Percentiles rank a stretch among this genome's conserved stretches.
These are phyloP conservation scores for Hemileccinum impolitum DNA, from an alignment of 768 basidiomycete species.

Conservation along the genomic window DNA sequence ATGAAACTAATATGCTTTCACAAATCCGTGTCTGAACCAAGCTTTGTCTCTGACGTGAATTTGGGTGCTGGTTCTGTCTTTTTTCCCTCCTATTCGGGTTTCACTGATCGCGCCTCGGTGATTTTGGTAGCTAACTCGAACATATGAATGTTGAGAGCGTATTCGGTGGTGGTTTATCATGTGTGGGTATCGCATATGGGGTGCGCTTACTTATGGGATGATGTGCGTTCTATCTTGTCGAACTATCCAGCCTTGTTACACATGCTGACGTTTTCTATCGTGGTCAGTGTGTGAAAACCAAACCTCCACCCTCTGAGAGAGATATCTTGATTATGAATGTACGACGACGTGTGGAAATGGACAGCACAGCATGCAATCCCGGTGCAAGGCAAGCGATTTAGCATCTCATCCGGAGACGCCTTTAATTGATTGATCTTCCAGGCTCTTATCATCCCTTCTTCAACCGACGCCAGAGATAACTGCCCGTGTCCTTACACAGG, in stretches of 20 bases:
- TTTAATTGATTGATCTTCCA: too few relatives aligned
- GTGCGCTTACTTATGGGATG: neutral
- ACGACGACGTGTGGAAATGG: constrained; percentile 74
- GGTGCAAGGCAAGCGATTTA: constrained; percentile 14
- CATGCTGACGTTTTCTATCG: constrained; percentile 10
- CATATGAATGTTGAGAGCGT: constrained; percentile 85
- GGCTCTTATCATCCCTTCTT: too few relatives aligned
- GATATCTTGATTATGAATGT: constrained; percentile 71
- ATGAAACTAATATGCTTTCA: constrained; percentile 18
- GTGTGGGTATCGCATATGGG: neutral
- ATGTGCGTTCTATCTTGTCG: neutral
- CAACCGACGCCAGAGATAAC: too few relatives aligned
- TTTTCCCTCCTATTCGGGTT: constrained; percentile 37
- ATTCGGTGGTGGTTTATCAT: constrained; percentile 46
- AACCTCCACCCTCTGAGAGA: constrained; percentile 67
- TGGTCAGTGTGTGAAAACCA: constrained; percentile 73
- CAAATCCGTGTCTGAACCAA: constrained; percentile 36
- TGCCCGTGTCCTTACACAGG: too few relatives aligned
- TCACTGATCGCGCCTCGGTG: too few relatives aligned
- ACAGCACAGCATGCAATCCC: constrained; percentile 39
- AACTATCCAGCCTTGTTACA: too few relatives aligned
- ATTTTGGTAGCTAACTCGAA: too few relatives aligned
- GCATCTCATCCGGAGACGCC: neutral
- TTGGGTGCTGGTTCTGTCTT: constrained; percentile 44
- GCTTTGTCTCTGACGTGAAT: constrained; percentile 38